Conservation (phyloP, 2,329 filamentous ascomycete species). For the Fusarium cyanostomum region DNA sequence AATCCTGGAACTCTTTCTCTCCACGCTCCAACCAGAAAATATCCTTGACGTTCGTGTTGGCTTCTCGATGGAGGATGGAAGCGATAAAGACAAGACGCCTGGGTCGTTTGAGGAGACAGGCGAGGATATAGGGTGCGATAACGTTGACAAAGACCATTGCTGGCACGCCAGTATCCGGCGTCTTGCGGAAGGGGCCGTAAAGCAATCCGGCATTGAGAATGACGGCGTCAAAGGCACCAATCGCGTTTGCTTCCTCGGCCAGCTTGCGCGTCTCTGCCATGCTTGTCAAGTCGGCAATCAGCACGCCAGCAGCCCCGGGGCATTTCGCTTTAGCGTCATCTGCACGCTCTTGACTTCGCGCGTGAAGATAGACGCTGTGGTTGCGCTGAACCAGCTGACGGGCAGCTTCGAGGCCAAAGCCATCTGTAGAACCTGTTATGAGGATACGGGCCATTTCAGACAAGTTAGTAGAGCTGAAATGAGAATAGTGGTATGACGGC, state of each 20-base stretch:
- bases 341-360: slow-evolving; percentile 32
- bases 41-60: slow-evolving; percentile 22
- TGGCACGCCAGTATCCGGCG: slow-evolving; percentile 30
- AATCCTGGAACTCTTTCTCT: slow-evolving; percentile 29
- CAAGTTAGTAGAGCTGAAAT: too few relatives aligned
- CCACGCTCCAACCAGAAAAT: slow-evolving; percentile 35
- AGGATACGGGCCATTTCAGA: slow-evolving; percentile 35
- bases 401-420: slow-evolving; percentile 37
- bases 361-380: slow-evolving; percentile 38
- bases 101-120: slow-evolving; percentile 29
- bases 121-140: slow-evolving; percentile 36
- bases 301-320: slow-evolving; percentile 29
- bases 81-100: slow-evolving; percentile 32
- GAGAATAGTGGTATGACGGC: background rate
- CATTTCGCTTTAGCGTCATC: slow-evolving; percentile 20
- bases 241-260: slow-evolving; percentile 35
- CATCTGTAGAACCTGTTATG: slow-evolving; percentile 41
- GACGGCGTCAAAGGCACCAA: slow-evolving; percentile 33
- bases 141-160: slow-evolving; percentile 36
- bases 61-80: slow-evolving; percentile 31
- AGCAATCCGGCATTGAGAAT: slow-evolving; percentile 33
- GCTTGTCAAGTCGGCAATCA: slow-evolving; percentile 34
- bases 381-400: slow-evolving; percentile 36
- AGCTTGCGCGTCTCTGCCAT: slow-evolving; percentile 32
- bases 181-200: slow-evolving; percentile 30